Conservation (phyloP, 306 rosid genomes). For the Rosa multiflora region DNA sequence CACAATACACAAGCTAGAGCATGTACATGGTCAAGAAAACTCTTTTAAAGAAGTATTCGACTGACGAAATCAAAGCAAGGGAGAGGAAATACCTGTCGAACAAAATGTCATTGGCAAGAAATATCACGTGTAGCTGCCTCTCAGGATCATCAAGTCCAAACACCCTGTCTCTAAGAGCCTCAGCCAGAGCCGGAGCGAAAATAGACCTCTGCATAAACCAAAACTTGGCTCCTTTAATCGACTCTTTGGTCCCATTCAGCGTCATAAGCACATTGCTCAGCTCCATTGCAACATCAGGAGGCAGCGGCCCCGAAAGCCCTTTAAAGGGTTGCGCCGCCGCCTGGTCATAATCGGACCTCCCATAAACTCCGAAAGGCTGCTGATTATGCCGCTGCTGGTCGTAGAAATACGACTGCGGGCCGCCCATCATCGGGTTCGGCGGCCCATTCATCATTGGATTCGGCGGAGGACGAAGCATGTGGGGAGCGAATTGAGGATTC, state of each 20-base stretch:
- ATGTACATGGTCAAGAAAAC: not conserved
- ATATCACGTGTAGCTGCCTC: slow-evolving; percentile 88
- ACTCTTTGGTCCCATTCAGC: slow-evolving; percentile 89
- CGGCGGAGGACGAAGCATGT: slow-evolving; percentile 71
- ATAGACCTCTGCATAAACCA: slow-evolving; percentile 99
- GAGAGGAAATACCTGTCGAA: slow-evolving; percentile 63
- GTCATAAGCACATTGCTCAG: slow-evolving; percentile 59
- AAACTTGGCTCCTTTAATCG: slow-evolving; percentile 84
- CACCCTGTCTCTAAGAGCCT: slow-evolving; percentile 85
- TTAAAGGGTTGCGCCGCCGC: slow-evolving; percentile 61
- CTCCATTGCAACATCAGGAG: slow-evolving; percentile 83
- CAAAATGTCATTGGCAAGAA: slow-evolving; percentile 91
- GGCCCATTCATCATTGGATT: slow-evolving; percentile 73
- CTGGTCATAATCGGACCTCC: slow-evolving; percentile 80
- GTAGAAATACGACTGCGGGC: slow-evolving; percentile 61
- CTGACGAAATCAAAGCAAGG: not conserved
- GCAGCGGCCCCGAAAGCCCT: slow-evolving; percentile 88
- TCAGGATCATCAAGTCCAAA: slow-evolving; percentile 75
- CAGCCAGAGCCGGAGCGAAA: slow-evolving; percentile 90
- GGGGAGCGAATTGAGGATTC: slow-evolving; percentile 42
- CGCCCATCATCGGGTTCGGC: slow-evolving; percentile 61
- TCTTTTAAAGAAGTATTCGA: not conserved
- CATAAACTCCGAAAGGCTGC: slow-evolving; percentile 68
- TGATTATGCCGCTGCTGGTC: slow-evolving; percentile 83
- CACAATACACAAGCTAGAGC: not conserved